phyloP scores from a whole-genome alignment of 306 rosid genomes.

The Quercus robur region DNA sequence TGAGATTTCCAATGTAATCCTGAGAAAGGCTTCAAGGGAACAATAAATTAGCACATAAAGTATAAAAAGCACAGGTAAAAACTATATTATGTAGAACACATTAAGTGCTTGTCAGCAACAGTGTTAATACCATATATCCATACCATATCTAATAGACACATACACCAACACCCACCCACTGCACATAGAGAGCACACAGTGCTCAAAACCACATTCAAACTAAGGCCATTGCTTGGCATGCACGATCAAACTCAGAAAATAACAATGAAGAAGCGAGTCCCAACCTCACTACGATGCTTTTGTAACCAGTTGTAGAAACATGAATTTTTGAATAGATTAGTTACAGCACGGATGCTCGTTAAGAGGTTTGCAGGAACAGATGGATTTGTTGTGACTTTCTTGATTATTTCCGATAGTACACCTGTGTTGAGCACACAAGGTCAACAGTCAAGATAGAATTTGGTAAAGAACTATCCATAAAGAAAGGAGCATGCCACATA shows the following conservation, averaged over 20 bases:
- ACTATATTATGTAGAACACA: neutral
- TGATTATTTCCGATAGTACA: constrained; percentile 51
- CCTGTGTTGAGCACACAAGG: constrained; percentile 38
- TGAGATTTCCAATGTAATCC: neutral
- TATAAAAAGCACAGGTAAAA: neutral
- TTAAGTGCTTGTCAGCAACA: neutral
- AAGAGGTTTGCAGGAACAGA: constrained; percentile 72
- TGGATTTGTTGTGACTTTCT: constrained; percentile 51
- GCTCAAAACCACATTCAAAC: neutral
- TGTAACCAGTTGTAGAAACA: constrained; percentile 65
- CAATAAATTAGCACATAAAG: neutral
- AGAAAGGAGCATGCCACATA: neutral
- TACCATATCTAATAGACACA: neutral
- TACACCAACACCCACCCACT: neutral
- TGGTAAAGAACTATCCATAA: neutral
- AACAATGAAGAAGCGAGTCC: constrained; percentile 16
- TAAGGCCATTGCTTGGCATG: neutral
- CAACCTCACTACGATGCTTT: constrained; percentile 74
- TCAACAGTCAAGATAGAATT: constrained; percentile 21
- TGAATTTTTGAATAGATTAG: constrained; percentile 77
- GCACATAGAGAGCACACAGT: neutral
- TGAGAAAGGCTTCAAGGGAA: neutral
- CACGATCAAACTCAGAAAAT: neutral
- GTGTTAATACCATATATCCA: neutral
- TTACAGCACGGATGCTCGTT: constrained; percentile 75